Percentiles rank a stretch among this genome's conserved stretches.
These are phyloP conservation scores for Phytophthora agathidicida DNA, from an alignment of 352 stramenopile genomes.

Conservation along the genomic window DNA sequence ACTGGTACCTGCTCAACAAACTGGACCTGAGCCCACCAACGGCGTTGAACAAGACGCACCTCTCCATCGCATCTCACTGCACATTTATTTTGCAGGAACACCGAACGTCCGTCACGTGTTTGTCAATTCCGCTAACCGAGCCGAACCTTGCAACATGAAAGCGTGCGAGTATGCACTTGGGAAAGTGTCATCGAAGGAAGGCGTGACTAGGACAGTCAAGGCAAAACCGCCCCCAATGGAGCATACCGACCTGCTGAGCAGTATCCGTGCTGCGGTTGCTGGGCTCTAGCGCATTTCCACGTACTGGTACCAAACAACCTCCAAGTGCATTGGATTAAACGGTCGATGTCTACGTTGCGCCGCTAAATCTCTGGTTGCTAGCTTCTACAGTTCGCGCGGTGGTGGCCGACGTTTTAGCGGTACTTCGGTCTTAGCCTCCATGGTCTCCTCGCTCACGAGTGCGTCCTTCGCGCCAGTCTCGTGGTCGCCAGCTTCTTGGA, in stretches of 20 bases:
- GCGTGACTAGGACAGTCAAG: conserved; percentile 7
- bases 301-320: no score
- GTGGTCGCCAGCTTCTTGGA: no score
- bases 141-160: conserved; percentile 5
- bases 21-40: not conserved
- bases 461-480: no score
- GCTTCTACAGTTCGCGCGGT: no score
- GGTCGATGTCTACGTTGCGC: no score
- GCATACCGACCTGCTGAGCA: conserved; percentile 41
- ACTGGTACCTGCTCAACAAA: conserved; percentile 6
- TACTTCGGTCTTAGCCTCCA: no score
- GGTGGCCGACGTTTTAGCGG: no score
- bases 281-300: conserved; percentile 31
- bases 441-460: no score
- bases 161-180: conserved; percentile 54
- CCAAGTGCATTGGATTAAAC: no score
- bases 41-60: not conserved
- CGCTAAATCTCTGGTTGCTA: no score
- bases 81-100: conserved; percentile 54
- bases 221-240: conserved; percentile 13
- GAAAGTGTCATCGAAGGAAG: conserved; percentile 18
- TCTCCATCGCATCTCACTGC: conserved; percentile 27
- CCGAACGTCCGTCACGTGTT: conserved; percentile 53
- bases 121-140: conserved; percentile 50
- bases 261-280: conserved; percentile 53